Evolutionary conservation across 2,329 filamentous ascomycete species (phyloP).

Genomic region (Aspergillus aculeatus): DNA sequence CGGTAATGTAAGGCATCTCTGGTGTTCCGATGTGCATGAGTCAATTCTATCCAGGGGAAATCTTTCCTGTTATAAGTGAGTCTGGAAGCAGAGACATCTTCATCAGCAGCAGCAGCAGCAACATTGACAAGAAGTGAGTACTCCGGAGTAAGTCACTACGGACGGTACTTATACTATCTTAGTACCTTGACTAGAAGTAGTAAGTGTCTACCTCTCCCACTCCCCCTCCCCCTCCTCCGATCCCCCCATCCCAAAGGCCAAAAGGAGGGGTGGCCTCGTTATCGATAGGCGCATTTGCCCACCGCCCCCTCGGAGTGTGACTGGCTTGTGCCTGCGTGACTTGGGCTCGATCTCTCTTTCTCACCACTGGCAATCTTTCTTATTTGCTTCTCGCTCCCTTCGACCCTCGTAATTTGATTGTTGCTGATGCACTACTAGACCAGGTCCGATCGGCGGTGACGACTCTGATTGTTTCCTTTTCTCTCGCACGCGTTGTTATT

Average conservation of each 20-base stretch:
- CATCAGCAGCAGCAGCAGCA: neutral
- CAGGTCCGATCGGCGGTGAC: slow-evolving; percentile 6
- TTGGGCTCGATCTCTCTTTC: slow-evolving; percentile 7
- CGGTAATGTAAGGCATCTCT: neutral
- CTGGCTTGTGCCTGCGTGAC: slow-evolving; percentile 32
- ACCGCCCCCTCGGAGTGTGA: slow-evolving; percentile 17
- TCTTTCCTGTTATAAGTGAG: neutral
- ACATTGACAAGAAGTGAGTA: too few species aligned
- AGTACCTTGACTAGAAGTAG: too few species aligned
- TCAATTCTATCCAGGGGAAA: neutral
- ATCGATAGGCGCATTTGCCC: slow-evolving; percentile 30
- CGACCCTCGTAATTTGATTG: slow-evolving; percentile 2
- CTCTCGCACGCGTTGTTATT: slow-evolving; percentile 7
- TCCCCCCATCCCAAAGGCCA: neutral
- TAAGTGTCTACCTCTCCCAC: too few species aligned
- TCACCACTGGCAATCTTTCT: neutral
- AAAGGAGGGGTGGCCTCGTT: slow-evolving; percentile 30
- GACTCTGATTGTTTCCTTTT: neutral
- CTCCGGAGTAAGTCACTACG: too few species aligned
- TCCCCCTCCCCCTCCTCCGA: neutral
- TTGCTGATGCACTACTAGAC: slow-evolving; percentile 6
- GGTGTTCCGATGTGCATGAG: neutral
- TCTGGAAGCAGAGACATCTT: neutral
- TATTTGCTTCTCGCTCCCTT: slow-evolving; percentile 2
- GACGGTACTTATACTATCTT: too few species aligned